Conservation (phyloP, 106 monocot genomes). For the Dendrobium catenatum region DNA sequence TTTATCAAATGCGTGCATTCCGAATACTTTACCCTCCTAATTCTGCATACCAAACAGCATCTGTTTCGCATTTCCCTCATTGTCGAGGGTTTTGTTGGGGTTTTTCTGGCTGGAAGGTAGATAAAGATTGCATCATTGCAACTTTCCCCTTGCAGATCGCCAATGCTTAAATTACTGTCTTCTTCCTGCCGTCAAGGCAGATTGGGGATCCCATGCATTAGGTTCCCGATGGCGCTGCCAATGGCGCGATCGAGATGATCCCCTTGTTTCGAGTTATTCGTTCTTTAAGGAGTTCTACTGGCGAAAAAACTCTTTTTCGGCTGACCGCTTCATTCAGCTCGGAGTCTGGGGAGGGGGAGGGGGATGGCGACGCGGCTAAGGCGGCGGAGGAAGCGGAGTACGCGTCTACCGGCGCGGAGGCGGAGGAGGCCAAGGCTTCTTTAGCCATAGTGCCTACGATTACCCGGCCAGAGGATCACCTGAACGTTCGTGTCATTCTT, state of each 20-base stretch:
- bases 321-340: constrained; percentile 58
- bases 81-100: not conserved
- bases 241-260: constrained; percentile 16
- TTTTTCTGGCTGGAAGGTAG: not conserved
- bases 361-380: constrained; percentile 8
- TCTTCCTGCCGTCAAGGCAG: constrained; percentile 7
- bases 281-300: constrained; percentile 16
- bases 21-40: too few relatives aligned
- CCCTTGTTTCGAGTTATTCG: constrained; percentile 42
- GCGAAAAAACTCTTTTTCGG: not conserved
- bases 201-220: constrained; percentile 8
- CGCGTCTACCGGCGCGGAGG: constrained; percentile 20
- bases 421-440: constrained; percentile 32
- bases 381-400: constrained; percentile 16
- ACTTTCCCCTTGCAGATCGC: not conserved
- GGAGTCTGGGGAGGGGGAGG: constrained; percentile 22
- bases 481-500: constrained; percentile 40
- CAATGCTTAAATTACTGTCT: constrained; percentile 17
- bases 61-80: not conserved
- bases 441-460: constrained; percentile 70
- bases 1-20: too few relatives aligned
- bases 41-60: not conserved
- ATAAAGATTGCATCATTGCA: not conserved
- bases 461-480: constrained; percentile 75
- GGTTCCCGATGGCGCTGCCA: constrained; percentile 1